phyloP scores from a whole-genome alignment of 331 rosid species.

The Quercus tomentella region DNA sequence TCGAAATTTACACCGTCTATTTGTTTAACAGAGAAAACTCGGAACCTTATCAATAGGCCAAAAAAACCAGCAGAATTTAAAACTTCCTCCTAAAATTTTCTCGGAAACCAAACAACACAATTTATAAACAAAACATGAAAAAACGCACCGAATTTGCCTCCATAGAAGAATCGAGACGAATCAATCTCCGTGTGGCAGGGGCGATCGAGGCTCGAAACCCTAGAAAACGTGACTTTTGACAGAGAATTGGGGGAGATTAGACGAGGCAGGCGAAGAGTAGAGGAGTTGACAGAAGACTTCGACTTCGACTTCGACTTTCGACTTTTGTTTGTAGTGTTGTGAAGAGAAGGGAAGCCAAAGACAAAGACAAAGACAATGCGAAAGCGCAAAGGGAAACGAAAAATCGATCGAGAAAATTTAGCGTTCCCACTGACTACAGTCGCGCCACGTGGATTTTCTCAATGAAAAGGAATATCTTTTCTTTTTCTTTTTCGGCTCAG shows the following conservation, averaged over 20 bases:
- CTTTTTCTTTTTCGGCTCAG: too few relatives aligned
- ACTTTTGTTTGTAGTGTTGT: neutral
- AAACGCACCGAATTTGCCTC: constrained; percentile 34
- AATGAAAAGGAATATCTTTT: too few relatives aligned
- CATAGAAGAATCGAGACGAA: constrained; percentile 27
- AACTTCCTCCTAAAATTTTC: neutral
- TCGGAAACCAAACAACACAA: neutral
- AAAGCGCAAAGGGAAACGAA: too few relatives aligned
- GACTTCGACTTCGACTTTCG: neutral
- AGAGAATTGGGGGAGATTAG: neutral
- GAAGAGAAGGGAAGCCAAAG: constrained; percentile 10
- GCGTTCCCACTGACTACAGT: too few relatives aligned
- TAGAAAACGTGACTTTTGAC: neutral
- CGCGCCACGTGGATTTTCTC: too few relatives aligned
- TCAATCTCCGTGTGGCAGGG: neutral
- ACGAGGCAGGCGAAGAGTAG: neutral
- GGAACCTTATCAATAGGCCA: neutral
- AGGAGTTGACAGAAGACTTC: neutral
- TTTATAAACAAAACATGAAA: neutral
- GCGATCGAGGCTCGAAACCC: constrained; percentile 40
- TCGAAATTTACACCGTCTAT: neutral
- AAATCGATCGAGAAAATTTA: too few relatives aligned
- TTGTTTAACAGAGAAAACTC: neutral
- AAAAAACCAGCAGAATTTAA: neutral
- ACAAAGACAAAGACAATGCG: too few relatives aligned